Evolutionary conservation across 495 filamentous ascomycete species (phyloP), one percentile per base, ranked within the genome.

Genomic region (Astrocystis sublimbata): DNA sequence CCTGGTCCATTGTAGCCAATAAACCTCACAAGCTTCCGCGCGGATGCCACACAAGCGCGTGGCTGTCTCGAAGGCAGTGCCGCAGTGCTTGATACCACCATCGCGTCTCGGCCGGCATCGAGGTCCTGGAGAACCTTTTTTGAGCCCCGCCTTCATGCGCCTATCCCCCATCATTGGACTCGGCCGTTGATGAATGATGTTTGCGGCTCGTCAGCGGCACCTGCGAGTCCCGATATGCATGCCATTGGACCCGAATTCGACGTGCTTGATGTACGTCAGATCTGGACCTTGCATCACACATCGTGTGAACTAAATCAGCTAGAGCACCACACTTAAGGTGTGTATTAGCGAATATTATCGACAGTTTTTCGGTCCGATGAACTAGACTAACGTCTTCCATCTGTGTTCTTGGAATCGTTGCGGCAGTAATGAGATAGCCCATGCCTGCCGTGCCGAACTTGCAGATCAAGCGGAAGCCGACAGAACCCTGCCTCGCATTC

Each of bases 41-140:
- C 19, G 60, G 41, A 59, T 59, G 45, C 56, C 42, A 59, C 56
- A 28, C 35, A 28, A 59, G 30, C 56, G 56, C 56, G 56, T 59
- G 56, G 56, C 56, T 59, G 56, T 59, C 56, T 59, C 35, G 17
- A 30, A 31, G 17, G 6, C n/a, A n/a, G n/a, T n/a, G n/a, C n/a
- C n/a, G 33, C 21, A 13, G 17, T 47, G 30, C 56, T 59, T 24
- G n/a, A 42, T 36, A 31, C 26, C 40, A 36, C 21, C 28, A 47
- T 15, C n/a, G 56, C 49, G 28, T 40, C 17, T 59, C 54, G 28
- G 54, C 54, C 54, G 40, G 28, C 54, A 45, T 43, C 54, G 21
- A 56, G 36, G n/a, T 42, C n/a, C n/a, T n/a, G n/a, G n/a, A n/a
- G n/a, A n/a, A n/a, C n/a, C 36, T 42, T 56, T 42, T 45, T 31